phyloP scores from a whole-genome alignment of 805 yeast species.

The Cyberlindnera misumaiensis region DNA sequence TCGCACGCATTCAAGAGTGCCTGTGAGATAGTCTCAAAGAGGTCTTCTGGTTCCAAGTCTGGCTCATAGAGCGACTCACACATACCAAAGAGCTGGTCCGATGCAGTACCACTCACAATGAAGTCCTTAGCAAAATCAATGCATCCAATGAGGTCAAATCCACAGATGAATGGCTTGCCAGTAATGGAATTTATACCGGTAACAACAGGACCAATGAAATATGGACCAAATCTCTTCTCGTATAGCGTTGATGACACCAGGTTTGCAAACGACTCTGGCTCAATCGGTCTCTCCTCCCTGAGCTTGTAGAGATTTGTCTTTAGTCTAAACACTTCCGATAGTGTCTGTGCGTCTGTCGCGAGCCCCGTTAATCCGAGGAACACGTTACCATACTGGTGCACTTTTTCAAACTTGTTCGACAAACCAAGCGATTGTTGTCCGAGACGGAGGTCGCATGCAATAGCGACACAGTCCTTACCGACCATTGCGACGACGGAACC shows the following conservation, averaged over 20 bases:
- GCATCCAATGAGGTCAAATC: conserved; percentile 94
- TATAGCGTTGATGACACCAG: conserved; percentile 85
- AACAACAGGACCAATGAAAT: conserved; percentile 93
- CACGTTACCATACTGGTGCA: conserved; percentile 79
- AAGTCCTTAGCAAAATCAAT: conserved; percentile 93
- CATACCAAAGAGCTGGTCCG: conserved; percentile 98
- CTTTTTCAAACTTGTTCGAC: conserved; percentile 87
- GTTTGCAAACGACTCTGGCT: conserved; percentile 91
- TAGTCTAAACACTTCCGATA: conserved; percentile 68
- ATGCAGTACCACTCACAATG: conserved; percentile 91
- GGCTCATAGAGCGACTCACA: conserved; percentile 97
- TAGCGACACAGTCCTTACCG: conserved; percentile 97
- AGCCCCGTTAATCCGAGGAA: conserved; percentile 91
- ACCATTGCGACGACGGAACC: conserved; percentile 98
- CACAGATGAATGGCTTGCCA: conserved; percentile 83
- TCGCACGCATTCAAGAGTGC: conserved; percentile 91
- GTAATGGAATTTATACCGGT: conserved; percentile 88
- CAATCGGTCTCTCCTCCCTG: conserved; percentile 85
- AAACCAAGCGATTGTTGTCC: conserved; percentile 93
- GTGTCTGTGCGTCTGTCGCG: conserved; percentile 87
- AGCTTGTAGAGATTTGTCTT: conserved; percentile 85
- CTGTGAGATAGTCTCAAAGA: conserved; percentile 93
- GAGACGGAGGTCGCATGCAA: conserved; percentile 89
- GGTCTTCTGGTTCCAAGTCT: conserved; percentile 84
- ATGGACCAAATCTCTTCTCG: conserved; percentile 91